Evolutionary conservation across 2,329 filamentous ascomycete species (phyloP), one percentile per base, ranked within the genome.

Genomic region (Nemania sp.): DNA sequence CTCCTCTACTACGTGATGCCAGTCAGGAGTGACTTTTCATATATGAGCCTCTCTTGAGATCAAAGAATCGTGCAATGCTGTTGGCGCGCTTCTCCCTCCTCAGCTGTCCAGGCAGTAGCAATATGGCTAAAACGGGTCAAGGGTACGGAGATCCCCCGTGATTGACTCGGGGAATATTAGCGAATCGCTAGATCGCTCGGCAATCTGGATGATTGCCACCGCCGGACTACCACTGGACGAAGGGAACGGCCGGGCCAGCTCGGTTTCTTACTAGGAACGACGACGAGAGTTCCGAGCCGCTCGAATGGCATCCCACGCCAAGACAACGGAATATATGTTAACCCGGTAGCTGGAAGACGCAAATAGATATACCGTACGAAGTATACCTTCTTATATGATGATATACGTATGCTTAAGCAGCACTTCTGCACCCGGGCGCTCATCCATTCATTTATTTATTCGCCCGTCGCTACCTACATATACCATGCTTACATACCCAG

Each of bases 121-220:
- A 11, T 51, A 51, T 15, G 59, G 59, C 59, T 62, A 62, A 59
- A 62, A 60, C 18, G 46, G 46, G 43, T 45, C 20, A 42, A 53
- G 37, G 43, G 39, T 13, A 43, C 20, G 21, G 18, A 43, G 34
- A 17, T 13, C 11, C 11, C 52, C 52, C 20, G 32, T 32, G 29
- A 46, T 52, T 40, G 18, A 5, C 11, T 21, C 32, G 15, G 42
- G 35, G 32, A 11, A 35, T 32, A 15, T 35, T 39, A 43, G 12
- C 25, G 35, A 37, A 53, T 56, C 42, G 52, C 60, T 45, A 40
- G 39, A 45, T 43, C 48, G 37, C 56, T 59, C 43, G 60, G 57
- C 32, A 57, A 40, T 51, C 49, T 35, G 57, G 52, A 47, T 39
- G 45, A 54, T 58, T 58, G 35, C n/a, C 25, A 29, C 25, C 25